Conservation (phyloP, 108 stramenopile genomes). For the Skeletonema tropicum region DNA sequence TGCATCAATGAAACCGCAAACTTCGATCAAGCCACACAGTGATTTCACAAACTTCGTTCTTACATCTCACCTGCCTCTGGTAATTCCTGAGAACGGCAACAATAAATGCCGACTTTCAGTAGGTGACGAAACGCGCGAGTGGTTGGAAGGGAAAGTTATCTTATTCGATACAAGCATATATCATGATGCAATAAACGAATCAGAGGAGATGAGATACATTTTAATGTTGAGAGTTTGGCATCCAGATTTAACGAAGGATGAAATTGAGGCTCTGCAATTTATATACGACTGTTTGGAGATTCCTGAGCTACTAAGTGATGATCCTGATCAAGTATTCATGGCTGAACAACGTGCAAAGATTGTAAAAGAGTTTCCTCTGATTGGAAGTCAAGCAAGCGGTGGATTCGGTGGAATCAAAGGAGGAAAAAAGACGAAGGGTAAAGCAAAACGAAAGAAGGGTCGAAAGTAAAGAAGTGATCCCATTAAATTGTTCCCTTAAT, state of each 20-base stretch:
- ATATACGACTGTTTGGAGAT: conserved; percentile 85
- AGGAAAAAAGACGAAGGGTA: conserved; percentile 19
- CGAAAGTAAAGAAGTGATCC: conserved; percentile 2
- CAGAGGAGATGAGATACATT: conserved; percentile 83
- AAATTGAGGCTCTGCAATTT: conserved; percentile 87
- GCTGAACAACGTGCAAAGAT: conserved; percentile 59
- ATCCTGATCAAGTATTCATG: conserved; percentile 48
- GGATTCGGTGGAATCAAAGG: conserved; percentile 29
- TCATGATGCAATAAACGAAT: conserved; percentile 91
- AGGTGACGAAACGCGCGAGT: conserved; percentile 79
- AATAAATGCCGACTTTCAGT: conserved; percentile 82
- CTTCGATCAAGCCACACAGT: conserved; percentile 64
- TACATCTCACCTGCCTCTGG: conserved; percentile 87
- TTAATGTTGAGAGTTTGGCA: conserved; percentile 94
- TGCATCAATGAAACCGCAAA: conserved; percentile 77
- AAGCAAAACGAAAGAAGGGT: conserved; percentile 18
- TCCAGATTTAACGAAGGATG: conserved; percentile 83
- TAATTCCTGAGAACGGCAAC: conserved; percentile 79
- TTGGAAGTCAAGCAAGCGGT: conserved; percentile 5
- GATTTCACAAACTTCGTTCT: conserved; percentile 92
- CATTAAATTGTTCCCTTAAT: not conserved
- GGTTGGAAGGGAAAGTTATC: conserved; percentile 82
- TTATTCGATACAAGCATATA: conserved; percentile 89
- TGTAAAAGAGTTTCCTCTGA: conserved; percentile 60
- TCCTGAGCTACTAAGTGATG: conserved; percentile 64